A percentile compares a stretch with the other conserved stretches of the same genome.
Evolutionary conservation across 176 grass and related monocot genomes (phyloP).

Genomic region (Poa pratensis): DNA sequence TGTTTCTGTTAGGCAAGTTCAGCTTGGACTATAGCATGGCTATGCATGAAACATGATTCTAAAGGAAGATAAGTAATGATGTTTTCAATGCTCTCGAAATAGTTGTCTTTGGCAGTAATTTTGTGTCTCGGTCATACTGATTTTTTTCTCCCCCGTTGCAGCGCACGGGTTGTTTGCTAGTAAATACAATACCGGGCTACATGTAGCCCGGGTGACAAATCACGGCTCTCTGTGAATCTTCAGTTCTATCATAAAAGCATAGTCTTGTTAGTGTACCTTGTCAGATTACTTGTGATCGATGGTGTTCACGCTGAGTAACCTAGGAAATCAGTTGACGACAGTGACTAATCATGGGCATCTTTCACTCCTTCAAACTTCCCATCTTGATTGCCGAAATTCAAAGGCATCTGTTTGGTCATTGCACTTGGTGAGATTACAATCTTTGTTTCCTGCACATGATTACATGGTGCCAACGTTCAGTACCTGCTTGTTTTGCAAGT

Average conservation of each 20-base stretch:
- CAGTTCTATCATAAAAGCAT: slow-evolving; percentile 33
- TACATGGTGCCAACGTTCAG: slow-evolving; percentile 39
- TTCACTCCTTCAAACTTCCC: not conserved
- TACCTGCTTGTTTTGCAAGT: slow-evolving; percentile 52
- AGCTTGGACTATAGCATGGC: no score
- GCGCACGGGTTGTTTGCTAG: no score
- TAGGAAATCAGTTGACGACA: not conserved
- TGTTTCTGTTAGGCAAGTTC: no score
- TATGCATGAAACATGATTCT: no score
- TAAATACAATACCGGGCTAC: no score
- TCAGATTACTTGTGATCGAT: slow-evolving; percentile 1
- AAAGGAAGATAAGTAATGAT: no score
- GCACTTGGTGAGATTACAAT: slow-evolving; percentile 13
- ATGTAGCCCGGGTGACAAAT: no score
- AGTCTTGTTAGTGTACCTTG: slow-evolving; percentile 23
- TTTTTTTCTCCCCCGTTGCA: no score
- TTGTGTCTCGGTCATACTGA: no score
- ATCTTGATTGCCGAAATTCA: slow-evolving; percentile 18
- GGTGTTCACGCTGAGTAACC: not conserved
- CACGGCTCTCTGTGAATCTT: no score
- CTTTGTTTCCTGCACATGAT: slow-evolving; percentile 39
- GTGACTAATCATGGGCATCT: slow-evolving; percentile 35
- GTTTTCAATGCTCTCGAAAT: no score
- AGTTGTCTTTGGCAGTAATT: no score
- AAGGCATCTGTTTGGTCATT: slow-evolving; percentile 23